These are phyloP conservation scores for Corinectria fuckeliana DNA, from an alignment of 2,329 filamentous ascomycete genomes.

Conservation along the genomic window DNA sequence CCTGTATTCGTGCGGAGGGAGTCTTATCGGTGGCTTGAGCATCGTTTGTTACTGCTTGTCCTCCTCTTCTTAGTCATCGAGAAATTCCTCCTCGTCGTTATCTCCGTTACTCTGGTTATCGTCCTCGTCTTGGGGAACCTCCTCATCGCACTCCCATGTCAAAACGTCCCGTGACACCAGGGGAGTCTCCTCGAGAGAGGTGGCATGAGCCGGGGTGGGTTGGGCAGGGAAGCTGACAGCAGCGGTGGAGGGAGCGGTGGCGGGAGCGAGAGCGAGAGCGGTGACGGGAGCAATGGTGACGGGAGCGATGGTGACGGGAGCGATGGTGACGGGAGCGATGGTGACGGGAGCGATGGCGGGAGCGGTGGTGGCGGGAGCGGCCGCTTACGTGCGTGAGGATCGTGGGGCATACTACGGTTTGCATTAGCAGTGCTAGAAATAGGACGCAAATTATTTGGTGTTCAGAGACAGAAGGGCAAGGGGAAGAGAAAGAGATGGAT, in stretches of 20 bases:
- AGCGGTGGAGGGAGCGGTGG: neutral
- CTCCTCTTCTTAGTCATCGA: neutral
- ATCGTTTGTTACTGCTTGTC: neutral
- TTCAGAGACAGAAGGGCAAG: no score
- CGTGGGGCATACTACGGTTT: neutral
- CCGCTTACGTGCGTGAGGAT: neutral
- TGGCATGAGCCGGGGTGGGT: neutral
- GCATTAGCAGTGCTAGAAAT: neutral
- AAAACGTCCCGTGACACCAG: neutral
- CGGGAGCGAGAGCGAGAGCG: neutral
- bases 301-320: no score
- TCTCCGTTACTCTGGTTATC: neutral
- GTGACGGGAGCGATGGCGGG: neutral
- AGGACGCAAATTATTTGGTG: neutral
- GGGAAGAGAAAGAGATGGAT: neutral
- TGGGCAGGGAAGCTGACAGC: neutral
- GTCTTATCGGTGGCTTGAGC: neutral
- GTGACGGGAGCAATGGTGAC: neutral
- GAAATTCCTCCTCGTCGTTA: neutral
- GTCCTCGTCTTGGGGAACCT: neutral
- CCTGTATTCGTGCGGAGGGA: neutral
- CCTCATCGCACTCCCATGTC: neutral
- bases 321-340: neutral
- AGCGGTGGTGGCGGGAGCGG: neutral
- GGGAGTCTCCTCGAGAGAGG: neutral